These are phyloP conservation scores for Penicillium argentinense DNA, from an alignment of 495 filamentous ascomycete species.

Conservation along the genomic window DNA sequence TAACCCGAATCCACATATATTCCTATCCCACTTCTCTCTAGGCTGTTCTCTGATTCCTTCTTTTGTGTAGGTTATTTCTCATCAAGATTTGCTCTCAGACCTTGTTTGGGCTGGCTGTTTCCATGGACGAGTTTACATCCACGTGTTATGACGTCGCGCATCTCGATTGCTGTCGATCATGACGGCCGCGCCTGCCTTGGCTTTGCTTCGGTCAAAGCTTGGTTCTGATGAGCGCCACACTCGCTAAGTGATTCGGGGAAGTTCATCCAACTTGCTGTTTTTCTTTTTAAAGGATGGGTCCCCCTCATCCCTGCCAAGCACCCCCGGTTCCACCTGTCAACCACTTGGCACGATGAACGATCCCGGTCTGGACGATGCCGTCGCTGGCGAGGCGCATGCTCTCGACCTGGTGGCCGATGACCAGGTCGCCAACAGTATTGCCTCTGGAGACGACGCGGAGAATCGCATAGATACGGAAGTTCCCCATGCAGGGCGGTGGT, in stretches of 20 bases:
- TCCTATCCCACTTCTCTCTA: no score
- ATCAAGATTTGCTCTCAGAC: no score
- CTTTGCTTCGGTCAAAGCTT: constrained; percentile 13
- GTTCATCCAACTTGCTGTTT: no score
- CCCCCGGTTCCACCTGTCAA: not conserved
- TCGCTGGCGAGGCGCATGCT: constrained; percentile 46
- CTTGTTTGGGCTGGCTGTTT: no score
- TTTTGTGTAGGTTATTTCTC: no score
- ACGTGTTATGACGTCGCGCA: constrained; percentile 24
- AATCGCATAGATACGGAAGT: not conserved
- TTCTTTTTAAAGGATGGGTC: not conserved
- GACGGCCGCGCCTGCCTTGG: constrained; percentile 16
- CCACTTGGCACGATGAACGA: constrained; percentile 55
- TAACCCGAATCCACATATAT: constrained; percentile 10
- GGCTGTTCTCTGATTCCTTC: no score
- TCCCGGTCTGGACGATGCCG: constrained; percentile 53
- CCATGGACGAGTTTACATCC: not conserved
- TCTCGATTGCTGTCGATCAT: constrained; percentile 22
- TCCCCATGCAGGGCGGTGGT: constrained; percentile 60
- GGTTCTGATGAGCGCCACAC: constrained; percentile 11
- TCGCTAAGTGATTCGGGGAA: no score
- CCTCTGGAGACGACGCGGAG: not conserved
- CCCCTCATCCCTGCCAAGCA: not conserved
- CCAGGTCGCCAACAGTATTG: constrained; percentile 33
- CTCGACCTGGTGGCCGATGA: constrained; percentile 39